phyloP scores from a whole-genome alignment of 1,284 basidiomycete genomes.

The Malassezia restricta region DNA sequence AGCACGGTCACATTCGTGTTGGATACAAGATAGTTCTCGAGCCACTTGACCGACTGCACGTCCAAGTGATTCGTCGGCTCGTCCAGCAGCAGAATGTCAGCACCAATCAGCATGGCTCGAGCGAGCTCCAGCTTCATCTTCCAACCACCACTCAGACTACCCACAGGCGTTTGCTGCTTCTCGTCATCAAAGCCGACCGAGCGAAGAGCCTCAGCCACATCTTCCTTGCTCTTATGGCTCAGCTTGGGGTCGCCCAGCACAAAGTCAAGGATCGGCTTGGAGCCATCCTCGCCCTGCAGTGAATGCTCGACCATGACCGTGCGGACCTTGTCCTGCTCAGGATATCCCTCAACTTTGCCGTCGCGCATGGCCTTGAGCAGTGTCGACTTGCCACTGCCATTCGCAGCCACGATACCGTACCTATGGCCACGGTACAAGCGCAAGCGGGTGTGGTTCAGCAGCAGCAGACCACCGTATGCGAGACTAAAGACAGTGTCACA shows the following conservation, averaged over 20 bases:
- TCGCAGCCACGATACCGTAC: slow-evolving; percentile 92
- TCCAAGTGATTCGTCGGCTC: slow-evolving; percentile 70
- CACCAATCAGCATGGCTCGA: slow-evolving; percentile 49
- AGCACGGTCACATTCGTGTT: slow-evolving; percentile 59
- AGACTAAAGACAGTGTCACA: slow-evolving; percentile 89
- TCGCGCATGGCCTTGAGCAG: slow-evolving; percentile 89
- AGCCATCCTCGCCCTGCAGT: slow-evolving; percentile 79
- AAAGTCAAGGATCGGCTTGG: slow-evolving; percentile 71
- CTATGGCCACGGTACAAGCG: slow-evolving; percentile 69
- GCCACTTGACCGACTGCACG: slow-evolving; percentile 78
- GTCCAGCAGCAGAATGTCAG: slow-evolving; percentile 80
- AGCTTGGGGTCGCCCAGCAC: slow-evolving; percentile 60
- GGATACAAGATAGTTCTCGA: slow-evolving; percentile 63
- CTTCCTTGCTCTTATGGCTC: slow-evolving; percentile 29
- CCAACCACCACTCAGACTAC: slow-evolving; percentile 91
- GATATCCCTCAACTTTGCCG: slow-evolving; percentile 87
- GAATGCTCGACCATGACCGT: slow-evolving; percentile 94
- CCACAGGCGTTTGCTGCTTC: slow-evolving; percentile 72
- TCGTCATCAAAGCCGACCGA: slow-evolving; percentile 68
- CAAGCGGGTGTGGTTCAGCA: slow-evolving; percentile 87
- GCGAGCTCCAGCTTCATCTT: slow-evolving; percentile 87
- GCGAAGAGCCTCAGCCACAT: slow-evolving; percentile 31
- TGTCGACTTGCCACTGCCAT: slow-evolving; percentile 92
- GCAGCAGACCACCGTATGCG: slow-evolving; percentile 85
- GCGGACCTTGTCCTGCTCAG: slow-evolving; percentile 69